Percentiles rank a stretch among this genome's conserved stretches.
Evolutionary conservation across 257 asterid genomes (phyloP).

Genomic region (Oldenlandia corymbosa): DNA sequence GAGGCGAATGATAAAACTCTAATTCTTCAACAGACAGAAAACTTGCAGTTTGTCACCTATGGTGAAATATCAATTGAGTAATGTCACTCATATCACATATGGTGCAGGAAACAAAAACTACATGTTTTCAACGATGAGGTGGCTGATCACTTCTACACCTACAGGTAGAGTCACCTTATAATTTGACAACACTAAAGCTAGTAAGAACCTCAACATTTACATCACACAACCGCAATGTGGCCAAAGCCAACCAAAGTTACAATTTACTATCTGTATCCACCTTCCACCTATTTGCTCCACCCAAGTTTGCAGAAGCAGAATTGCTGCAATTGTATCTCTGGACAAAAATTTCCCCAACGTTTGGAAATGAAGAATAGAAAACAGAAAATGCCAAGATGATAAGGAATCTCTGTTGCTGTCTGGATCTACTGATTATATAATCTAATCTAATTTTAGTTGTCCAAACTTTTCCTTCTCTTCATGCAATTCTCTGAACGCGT

Average conservation of each 20-base stretch:
- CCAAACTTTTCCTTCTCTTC: slow-evolving; percentile 71
- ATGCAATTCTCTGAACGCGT: slow-evolving; percentile 54
- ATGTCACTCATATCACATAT: too few species aligned
- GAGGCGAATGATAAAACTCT: too few species aligned
- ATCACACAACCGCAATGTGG: neutral
- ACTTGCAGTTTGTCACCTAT: too few species aligned
- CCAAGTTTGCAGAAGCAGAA: slow-evolving; percentile 9
- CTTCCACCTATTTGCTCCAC: neutral
- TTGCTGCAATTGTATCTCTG: slow-evolving; percentile 9
- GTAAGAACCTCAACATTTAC: slow-evolving; percentile 8
- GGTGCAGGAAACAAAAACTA: too few species aligned
- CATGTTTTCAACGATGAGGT: too few species aligned
- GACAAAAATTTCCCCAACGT: neutral
- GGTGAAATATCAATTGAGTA: too few species aligned
- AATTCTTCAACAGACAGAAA: too few species aligned
- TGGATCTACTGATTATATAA: slow-evolving; percentile 2
- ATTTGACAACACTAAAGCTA: neutral
- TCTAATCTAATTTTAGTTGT: slow-evolving; percentile 29
- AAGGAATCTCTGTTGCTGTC: neutral
- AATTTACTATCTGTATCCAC: neutral
- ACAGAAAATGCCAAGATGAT: neutral
- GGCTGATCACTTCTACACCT: too few species aligned
- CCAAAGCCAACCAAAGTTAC: neutral
- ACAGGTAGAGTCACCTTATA: too few species aligned
- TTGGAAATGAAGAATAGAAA: neutral